phyloP scores from a whole-genome alignment of 2,329 filamentous ascomycete species.

The Fusarium chaquense region DNA sequence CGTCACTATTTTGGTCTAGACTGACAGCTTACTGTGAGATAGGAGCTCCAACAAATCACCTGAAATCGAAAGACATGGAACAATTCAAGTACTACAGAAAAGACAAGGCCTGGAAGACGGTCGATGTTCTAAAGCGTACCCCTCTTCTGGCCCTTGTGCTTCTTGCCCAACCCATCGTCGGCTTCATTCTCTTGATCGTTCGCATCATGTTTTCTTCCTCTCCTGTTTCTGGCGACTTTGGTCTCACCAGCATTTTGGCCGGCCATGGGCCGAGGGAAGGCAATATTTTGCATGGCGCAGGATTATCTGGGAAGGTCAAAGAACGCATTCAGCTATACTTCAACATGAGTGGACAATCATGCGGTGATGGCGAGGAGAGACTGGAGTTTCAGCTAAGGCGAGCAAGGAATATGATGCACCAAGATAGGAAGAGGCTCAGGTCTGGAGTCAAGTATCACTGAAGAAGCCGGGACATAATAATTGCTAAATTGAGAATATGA shows the following conservation, averaged over 20 bases:
- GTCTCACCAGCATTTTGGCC: background rate
- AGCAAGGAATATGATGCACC: background rate
- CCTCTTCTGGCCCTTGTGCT: too few relatives aligned
- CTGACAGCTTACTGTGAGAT: too few relatives aligned
- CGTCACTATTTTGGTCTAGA: too few relatives aligned
- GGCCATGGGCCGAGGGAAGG: background rate
- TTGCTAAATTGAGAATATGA: rapidly evolving
- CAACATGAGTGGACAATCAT: background rate
- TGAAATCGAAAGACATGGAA: too few relatives aligned
- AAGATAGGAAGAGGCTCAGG: background rate
- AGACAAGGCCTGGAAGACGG: too few relatives aligned
- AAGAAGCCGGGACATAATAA: too few relatives aligned
- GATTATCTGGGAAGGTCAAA: background rate
- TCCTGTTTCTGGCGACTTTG: background rate
- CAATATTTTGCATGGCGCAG: background rate
- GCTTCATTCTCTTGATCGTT: background rate
- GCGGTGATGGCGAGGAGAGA: background rate
- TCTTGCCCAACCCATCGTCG: background rate
- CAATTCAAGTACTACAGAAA: too few relatives aligned
- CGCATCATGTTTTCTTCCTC: background rate
- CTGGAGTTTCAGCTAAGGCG: background rate
- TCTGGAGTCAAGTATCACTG: too few relatives aligned
- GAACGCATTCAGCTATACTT: background rate
- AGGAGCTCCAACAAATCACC: too few relatives aligned
- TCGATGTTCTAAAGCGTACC: too few relatives aligned